Base-by-base conservation (phyloP, 306 rosid genomes). In the Inga leiocalycina region DNA sequence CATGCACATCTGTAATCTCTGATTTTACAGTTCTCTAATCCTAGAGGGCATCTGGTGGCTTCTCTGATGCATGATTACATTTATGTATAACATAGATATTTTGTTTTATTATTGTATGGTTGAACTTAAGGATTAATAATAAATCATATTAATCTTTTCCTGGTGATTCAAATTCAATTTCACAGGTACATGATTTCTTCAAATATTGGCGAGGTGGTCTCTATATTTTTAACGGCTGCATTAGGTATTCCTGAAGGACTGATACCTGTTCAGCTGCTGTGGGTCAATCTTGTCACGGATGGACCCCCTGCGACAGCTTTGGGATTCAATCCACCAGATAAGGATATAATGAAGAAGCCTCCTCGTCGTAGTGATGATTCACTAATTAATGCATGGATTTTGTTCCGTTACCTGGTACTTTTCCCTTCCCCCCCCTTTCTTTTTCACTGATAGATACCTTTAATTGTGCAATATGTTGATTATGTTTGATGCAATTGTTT, bases 301-400 rank as follows among this genome's bases (percentile, higher is more conserved):
- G 99, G 99, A 65, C 99, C 98, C 66, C 99, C 99, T 14, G 99
- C 99, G 17, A 96, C 99, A 5, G 98, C 99, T 46, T 84, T 96
- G 86, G 99, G 99, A 80, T 96, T 96, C 75, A 96, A 93, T 83
- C 98, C 99, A 85, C 99, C 94, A 0, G 98, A 96, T 78, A 90
- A 81, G 62, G 97, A 96, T 81, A 90, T 96, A 77, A 92, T 96
- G 99, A 89, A 91, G 85, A 96, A 93, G 87, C 97, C 91, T 56
- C 98, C 99, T 43, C 88, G 97, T 76, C 92, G 87, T 79, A 96
- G 91, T 71, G 89, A 90, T 24, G 98, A 96, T 85, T 89, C 97
- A 3, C 86, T 96, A 45, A 93, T 96, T 84, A 92, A 87, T 66
- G 81, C 93, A 75, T 96, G 98, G 99, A 93, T 92, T 83, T 85